Evolutionary conservation across 768 basidiomycete genomes (phyloP).

Genomic region (Cubamyces lactineus): DNA sequence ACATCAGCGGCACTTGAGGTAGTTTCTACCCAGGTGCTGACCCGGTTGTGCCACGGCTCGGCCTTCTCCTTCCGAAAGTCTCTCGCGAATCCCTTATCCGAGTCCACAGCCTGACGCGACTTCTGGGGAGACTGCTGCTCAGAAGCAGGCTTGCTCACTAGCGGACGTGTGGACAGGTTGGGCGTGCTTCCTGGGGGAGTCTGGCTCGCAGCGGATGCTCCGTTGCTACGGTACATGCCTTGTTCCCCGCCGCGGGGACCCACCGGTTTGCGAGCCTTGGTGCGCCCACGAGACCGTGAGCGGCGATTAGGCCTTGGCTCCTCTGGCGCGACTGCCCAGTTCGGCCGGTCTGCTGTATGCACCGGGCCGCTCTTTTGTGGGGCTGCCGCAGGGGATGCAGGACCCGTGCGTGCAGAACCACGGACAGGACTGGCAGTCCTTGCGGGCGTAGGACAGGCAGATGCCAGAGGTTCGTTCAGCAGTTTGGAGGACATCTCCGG

Average conservation of each 20-base stretch:
- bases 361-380: neutral
- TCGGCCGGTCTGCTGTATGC: constrained; percentile 19
- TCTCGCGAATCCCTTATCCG: neutral
- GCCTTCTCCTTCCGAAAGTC: constrained; percentile 6
- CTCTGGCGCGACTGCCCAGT: constrained; percentile 18
- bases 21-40: constrained; percentile 15
- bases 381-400: neutral
- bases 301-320: neutral
- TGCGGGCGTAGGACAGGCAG: constrained; percentile 1
- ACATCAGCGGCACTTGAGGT: neutral
- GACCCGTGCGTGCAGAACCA: neutral
- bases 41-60: constrained; percentile 11
- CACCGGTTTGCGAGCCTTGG: neutral
- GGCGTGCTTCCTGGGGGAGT: neutral
- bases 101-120: neutral
- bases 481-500: constrained; percentile 25
- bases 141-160: neutral
- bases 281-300: neutral
- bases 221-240: neutral
- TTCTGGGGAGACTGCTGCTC: neutral
- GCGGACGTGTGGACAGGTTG: neutral
- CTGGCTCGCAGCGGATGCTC: neutral
- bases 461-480: constrained; percentile 19
- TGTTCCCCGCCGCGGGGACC: neutral
- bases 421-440: constrained; percentile 2